Percentiles rank a stretch among this genome's conserved stretches.
Conservation (phyloP, 2,329 filamentous ascomycete species). For the Teratosphaeria zuluensis region DNA sequence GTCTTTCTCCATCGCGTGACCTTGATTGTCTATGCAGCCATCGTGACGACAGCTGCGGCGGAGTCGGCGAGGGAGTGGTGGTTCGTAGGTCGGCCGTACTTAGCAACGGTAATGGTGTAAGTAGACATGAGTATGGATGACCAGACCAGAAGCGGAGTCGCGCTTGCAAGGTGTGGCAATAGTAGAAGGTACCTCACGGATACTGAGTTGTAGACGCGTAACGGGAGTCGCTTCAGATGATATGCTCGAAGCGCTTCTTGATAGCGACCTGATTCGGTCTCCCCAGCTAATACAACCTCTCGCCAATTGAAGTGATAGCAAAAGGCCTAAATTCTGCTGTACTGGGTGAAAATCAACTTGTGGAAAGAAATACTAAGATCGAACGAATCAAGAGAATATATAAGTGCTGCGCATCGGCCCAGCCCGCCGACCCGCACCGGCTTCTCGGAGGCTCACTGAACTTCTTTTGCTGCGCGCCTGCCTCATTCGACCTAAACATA, state of each 20-base stretch:
- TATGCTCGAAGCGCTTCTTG: conserved; percentile 26
- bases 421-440: too few species aligned
- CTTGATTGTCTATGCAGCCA: conserved; percentile 31
- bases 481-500: not conserved
- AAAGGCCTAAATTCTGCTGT: conserved; percentile 23
- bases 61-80: conserved; percentile 17
- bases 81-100: conserved; percentile 11
- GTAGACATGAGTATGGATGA: conserved; percentile 2
- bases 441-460: not conserved
- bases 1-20: conserved; percentile 25
- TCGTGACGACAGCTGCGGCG: conserved; percentile 19
- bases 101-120: not conserved
- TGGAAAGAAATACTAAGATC: conserved; percentile 19
- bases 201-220: not conserved
- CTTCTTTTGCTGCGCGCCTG: not conserved
- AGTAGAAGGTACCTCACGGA: conserved; percentile 3
- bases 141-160: not conserved
- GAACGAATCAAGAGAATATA: too few species aligned
- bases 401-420: too few species aligned
- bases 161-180: not conserved
- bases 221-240: not conserved
- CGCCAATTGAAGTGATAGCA: conserved; percentile 8
- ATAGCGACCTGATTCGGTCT: conserved; percentile 31
- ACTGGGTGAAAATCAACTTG: conserved; percentile 45
- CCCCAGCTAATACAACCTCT: conserved; percentile 46